These are phyloP conservation scores for Cyclocybe aegerita DNA, from an alignment of 768 basidiomycete species.

Conservation along the genomic window DNA sequence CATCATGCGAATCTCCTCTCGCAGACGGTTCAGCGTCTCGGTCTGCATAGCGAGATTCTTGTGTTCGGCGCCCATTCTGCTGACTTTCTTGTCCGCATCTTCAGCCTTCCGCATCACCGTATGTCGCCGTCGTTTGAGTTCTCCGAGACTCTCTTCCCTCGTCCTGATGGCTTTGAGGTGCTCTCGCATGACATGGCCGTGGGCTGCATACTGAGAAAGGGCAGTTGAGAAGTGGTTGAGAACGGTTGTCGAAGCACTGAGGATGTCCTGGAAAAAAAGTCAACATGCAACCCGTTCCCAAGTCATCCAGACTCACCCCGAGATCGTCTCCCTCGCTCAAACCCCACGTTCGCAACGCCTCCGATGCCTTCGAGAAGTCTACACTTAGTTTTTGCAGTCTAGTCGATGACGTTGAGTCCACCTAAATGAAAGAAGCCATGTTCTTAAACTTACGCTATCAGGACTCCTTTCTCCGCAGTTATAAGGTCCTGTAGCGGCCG, in stretches of 20 bases:
- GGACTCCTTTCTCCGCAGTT: slow-evolving; percentile 80
- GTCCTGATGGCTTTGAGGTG: slow-evolving; percentile 83
- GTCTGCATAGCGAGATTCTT: slow-evolving; percentile 79
- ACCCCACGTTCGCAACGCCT: slow-evolving; percentile 73
- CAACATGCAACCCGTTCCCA: slow-evolving; percentile 1
- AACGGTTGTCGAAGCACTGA: slow-evolving; percentile 67
- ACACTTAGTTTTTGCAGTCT: slow-evolving; percentile 66
- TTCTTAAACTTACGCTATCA: slow-evolving; percentile 56
- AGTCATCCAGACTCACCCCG: slow-evolving; percentile 45
- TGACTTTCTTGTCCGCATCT: slow-evolving; percentile 82
- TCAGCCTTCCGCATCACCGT: slow-evolving; percentile 71
- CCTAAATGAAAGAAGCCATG: neutral
- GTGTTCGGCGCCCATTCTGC: slow-evolving; percentile 87
- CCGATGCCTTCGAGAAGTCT: slow-evolving; percentile 69
- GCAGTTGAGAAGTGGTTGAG: slow-evolving; percentile 67
- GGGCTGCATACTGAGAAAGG: slow-evolving; percentile 65
- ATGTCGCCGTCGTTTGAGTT: slow-evolving; percentile 69
- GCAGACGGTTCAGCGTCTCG: slow-evolving; percentile 65
- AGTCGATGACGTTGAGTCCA: neutral
- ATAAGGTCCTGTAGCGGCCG: slow-evolving; percentile 87
- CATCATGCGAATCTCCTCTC: slow-evolving; percentile 74
- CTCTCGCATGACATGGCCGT: slow-evolving; percentile 67
- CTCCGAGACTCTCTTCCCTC: slow-evolving; percentile 80
- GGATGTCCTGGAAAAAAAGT: slow-evolving; percentile 56
- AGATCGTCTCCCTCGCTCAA: slow-evolving; percentile 82